Percentiles rank a stretch among this genome's conserved stretches.
These are phyloP conservation scores for Harringtonia aguacate DNA, from an alignment of 2,329 filamentous ascomycete species.

Conservation along the genomic window DNA sequence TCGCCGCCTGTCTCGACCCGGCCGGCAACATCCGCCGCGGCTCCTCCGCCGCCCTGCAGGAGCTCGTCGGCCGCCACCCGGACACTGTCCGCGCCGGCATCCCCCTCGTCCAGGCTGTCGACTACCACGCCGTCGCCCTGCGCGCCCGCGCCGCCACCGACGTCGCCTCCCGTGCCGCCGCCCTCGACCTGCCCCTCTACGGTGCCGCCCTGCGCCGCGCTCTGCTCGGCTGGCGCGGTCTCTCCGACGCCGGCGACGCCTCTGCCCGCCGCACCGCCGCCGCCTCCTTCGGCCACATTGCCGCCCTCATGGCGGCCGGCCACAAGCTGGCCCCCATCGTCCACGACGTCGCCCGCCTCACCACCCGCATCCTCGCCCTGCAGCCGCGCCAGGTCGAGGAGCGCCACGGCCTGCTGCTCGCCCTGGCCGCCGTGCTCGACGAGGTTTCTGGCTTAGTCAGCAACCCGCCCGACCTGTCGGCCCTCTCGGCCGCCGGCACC, in stretches of 20 bases:
- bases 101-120: conserved; percentile 73
- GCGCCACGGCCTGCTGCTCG: conserved; percentile 55
- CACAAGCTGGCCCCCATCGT: background rate
- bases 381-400: conserved; percentile 54
- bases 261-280: conserved; percentile 64
- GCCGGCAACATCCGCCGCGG: conserved; percentile 89
- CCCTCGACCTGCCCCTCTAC: conserved; percentile 51
- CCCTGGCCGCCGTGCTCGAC: conserved; percentile 48
- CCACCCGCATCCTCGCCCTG: conserved; percentile 32
- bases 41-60: conserved; percentile 86
- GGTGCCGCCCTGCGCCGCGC: conserved; percentile 60
- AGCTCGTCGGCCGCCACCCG: conserved; percentile 86
- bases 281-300: conserved; percentile 52
- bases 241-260: conserved; percentile 66
- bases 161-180: conserved; percentile 59
- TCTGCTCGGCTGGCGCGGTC: conserved; percentile 75
- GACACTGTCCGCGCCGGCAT: conserved; percentile 77
- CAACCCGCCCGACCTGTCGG: background rate
- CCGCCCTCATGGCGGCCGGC: conserved; percentile 20
- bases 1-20: conserved; percentile 75
- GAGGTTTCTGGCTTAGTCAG: conserved; percentile 24
- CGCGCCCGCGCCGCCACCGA: conserved; percentile 70
- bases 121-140: conserved; percentile 90
- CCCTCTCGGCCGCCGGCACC: background rate
- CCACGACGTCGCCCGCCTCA: conserved; percentile 28